Percentiles rank a stretch among this genome's conserved stretches.
These are phyloP conservation scores for Speleostelium caveatum DNA, from an alignment of 78 protist species.

Conservation along the genomic window DNA sequence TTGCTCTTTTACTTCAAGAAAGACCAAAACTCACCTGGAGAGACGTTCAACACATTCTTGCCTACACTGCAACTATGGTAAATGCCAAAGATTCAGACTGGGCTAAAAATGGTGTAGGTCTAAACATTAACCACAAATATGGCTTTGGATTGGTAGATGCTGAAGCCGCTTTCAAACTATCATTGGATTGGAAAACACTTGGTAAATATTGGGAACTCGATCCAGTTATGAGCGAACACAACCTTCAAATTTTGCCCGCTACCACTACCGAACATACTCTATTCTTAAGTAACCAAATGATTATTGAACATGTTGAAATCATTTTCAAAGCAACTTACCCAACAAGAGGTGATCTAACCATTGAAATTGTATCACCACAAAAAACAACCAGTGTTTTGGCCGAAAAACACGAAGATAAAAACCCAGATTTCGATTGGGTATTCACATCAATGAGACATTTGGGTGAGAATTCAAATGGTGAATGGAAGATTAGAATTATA, in stretches of 20 bases:
- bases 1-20: neutral
- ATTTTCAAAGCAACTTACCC: neutral
- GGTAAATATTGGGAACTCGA: too few species aligned
- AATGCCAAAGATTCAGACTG: slow-evolving; percentile 4
- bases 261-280: neutral
- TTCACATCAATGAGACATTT: neutral
- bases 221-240: neutral
- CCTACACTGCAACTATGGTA: neutral
- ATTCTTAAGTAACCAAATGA: too few species aligned
- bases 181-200: neutral
- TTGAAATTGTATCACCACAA: neutral
- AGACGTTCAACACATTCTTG: slow-evolving; percentile 27
- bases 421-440: neutral
- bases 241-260: neutral
- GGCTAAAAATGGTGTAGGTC: slow-evolving; percentile 43
- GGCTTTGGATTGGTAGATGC: slow-evolving; percentile 47
- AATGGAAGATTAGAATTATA: neutral
- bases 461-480: neutral
- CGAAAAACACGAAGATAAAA: neutral
- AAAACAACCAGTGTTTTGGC: neutral
- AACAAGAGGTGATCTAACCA: neutral
- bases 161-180: neutral
- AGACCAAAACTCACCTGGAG: slow-evolving; percentile 45
- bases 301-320: neutral
- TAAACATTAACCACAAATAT: slow-evolving; percentile 15